These are phyloP conservation scores for Aspergillus intermedius DNA, from an alignment of 2,329 filamentous ascomycete genomes.

Conservation along the genomic window DNA sequence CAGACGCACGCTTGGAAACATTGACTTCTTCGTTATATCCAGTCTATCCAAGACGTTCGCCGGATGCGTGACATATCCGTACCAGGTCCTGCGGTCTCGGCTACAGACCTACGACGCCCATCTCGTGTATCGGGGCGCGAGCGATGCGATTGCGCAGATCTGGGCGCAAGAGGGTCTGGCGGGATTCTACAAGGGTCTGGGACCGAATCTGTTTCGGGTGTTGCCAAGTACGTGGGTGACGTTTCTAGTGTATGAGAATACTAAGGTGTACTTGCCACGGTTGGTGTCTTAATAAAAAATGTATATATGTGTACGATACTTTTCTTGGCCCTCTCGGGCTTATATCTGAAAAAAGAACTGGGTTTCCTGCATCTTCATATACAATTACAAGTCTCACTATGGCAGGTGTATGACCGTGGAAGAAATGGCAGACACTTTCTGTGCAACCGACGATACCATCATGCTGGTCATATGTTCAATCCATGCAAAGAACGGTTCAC, in stretches of 20 bases:
- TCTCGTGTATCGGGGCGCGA: slow-evolving; percentile 62
- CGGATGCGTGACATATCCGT: slow-evolving; percentile 85
- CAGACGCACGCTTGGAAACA: slow-evolving; percentile 51
- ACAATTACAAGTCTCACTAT: no score
- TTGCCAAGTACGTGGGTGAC: slow-evolving; percentile 94
- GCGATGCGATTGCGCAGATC: slow-evolving; percentile 65
- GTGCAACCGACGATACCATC: no score
- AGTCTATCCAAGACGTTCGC: slow-evolving; percentile 79
- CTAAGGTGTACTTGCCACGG: slow-evolving; percentile 62
- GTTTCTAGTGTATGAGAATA: slow-evolving; percentile 95
- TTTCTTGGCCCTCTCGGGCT: no score
- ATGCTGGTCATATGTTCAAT: no score
- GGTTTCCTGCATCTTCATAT: no score
- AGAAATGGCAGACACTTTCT: no score
- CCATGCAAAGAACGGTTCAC: no score
- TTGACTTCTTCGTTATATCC: slow-evolving; percentile 74
- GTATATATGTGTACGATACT: no score
- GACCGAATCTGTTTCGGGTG: slow-evolving; percentile 83
- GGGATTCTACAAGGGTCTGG: slow-evolving; percentile 87
- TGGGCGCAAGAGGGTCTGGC: slow-evolving; percentile 71
- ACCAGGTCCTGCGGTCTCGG: slow-evolving; percentile 82
- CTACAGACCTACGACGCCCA: slow-evolving; percentile 85
- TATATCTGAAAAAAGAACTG: no score
- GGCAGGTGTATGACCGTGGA: no score
- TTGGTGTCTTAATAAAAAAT: slow-evolving; percentile 15